Percentiles rank a stretch among this genome's conserved stretches.
Evolutionary conservation across 148 eudicot genomes (phyloP).

Genomic region (Vaccinium corymbosum): DNA sequence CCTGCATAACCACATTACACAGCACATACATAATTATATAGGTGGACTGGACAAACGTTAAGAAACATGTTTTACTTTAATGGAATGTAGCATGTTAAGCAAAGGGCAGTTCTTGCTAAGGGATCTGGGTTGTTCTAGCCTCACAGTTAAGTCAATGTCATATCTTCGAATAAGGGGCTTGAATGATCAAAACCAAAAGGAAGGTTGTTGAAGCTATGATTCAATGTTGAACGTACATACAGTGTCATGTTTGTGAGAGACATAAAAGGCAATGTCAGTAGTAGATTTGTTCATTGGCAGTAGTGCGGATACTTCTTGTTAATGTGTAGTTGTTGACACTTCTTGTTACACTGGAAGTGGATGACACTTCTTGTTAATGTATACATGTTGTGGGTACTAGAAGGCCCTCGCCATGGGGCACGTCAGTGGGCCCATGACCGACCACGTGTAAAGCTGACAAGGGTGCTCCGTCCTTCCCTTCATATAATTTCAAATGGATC

Average conservation of each 20-base stretch:
- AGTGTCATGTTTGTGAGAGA: not conserved
- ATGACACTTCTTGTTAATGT: not conserved
- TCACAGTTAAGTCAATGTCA: not conserved
- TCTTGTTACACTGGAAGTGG: not conserved
- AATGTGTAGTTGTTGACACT: not conserved
- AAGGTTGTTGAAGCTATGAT: not conserved
- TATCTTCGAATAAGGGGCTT: constrained; percentile 8
- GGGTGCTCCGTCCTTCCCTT: not conserved
- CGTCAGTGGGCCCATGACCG: not conserved
- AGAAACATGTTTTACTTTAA: not conserved
- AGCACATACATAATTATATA: not conserved
- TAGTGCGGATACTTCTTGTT: not conserved
- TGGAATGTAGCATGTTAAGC: not conserved
- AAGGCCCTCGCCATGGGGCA: not conserved
- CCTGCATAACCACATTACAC: constrained; percentile 39
- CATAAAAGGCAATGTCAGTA: not conserved
- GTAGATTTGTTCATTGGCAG: not conserved
- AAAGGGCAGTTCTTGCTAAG: not conserved
- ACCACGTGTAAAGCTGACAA: not conserved
- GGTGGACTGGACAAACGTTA: not conserved
- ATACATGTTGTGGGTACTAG: not conserved
- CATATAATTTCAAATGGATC: not conserved
- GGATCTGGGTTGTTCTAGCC: not conserved
- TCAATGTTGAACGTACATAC: not conserved
- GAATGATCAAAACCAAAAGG: not conserved